phyloP scores from a whole-genome alignment of 1,284 basidiomycete species.

The Cutaneotrichosporon sp. region DNA sequence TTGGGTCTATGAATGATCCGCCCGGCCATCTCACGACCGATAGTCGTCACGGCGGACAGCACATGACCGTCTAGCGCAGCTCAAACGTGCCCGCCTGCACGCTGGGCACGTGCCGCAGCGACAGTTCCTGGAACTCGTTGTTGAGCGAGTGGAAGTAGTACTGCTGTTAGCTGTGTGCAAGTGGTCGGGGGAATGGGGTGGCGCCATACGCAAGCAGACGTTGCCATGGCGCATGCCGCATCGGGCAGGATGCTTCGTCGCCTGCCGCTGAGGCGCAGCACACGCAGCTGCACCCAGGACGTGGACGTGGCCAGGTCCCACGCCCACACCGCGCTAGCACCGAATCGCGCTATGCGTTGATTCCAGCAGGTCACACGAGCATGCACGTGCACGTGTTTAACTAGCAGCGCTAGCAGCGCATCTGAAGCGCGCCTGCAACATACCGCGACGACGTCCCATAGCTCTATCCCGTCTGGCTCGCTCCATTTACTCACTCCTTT shows the following conservation, averaged over 20 bases:
- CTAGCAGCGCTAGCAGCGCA: no score
- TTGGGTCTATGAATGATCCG: no score
- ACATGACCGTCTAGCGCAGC: constrained; percentile 36
- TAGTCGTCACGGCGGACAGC: not conserved
- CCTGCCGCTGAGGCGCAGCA: no score
- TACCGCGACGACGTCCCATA: no score
- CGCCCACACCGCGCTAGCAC: no score
- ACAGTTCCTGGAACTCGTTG: constrained; percentile 50
- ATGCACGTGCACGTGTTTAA: not conserved
- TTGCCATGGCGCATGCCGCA: no score
- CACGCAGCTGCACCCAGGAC: not conserved
- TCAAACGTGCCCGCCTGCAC: constrained; percentile 43
- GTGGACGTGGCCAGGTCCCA: no score
- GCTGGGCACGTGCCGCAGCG: constrained; percentile 47
- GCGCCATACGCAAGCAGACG: not conserved
- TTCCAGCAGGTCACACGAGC: not conserved
- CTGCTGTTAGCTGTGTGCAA: constrained; percentile 54
- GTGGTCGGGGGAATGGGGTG: not conserved
- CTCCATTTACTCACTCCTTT: constrained; percentile 37
- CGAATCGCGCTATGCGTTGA: constrained; percentile 4
- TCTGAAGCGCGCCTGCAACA: not conserved
- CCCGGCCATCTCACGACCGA: not conserved
- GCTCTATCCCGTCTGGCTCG: no score
- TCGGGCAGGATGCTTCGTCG: no score
- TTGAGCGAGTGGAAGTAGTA: constrained; percentile 78